phyloP scores from a whole-genome alignment of 805 yeast species.

The Yarrowia osloensis region DNA sequence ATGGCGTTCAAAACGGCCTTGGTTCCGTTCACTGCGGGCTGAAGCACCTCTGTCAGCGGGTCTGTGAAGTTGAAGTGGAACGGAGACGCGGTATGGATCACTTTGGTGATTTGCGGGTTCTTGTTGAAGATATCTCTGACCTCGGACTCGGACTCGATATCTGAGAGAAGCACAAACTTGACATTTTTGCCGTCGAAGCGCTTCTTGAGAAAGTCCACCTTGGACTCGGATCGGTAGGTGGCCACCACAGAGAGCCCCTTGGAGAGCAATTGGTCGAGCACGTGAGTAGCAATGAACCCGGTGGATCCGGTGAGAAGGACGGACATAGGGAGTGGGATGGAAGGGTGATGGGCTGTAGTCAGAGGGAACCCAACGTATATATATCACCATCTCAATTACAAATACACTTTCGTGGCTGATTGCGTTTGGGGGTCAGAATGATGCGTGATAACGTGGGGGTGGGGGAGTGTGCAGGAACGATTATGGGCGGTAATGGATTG shows the following conservation, averaged over 20 bases:
- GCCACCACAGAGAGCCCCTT: conserved; percentile 51
- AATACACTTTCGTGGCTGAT: conserved; percentile 17
- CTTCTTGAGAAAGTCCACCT: conserved; percentile 44
- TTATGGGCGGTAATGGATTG: no score
- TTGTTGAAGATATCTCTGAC: conserved; percentile 54
- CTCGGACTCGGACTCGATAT: conserved; percentile 40
- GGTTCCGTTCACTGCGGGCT: conserved; percentile 54
- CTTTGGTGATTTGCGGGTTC: conserved; percentile 43
- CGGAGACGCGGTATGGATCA: conserved; percentile 49
- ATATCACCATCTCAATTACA: not conserved
- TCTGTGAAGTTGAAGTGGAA: conserved; percentile 42
- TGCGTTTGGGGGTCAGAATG: not conserved
- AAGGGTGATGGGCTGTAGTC: not conserved
- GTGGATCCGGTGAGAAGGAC: conserved; percentile 51
- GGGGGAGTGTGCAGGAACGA: no score
- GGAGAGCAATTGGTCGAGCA: conserved; percentile 45
- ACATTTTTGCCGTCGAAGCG: conserved; percentile 38
- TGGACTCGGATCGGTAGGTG: conserved; percentile 49
- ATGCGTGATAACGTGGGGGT: not conserved
- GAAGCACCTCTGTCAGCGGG: conserved; percentile 47
- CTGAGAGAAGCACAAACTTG: conserved; percentile 40
- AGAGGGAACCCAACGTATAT: not conserved
- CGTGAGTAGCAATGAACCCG: conserved; percentile 51
- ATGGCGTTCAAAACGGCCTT: conserved; percentile 47
- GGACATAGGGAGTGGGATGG: not conserved